Evolutionary conservation across 2,329 filamentous ascomycete genomes (phyloP).

Genomic region (Cordyceps pruinosa): DNA sequence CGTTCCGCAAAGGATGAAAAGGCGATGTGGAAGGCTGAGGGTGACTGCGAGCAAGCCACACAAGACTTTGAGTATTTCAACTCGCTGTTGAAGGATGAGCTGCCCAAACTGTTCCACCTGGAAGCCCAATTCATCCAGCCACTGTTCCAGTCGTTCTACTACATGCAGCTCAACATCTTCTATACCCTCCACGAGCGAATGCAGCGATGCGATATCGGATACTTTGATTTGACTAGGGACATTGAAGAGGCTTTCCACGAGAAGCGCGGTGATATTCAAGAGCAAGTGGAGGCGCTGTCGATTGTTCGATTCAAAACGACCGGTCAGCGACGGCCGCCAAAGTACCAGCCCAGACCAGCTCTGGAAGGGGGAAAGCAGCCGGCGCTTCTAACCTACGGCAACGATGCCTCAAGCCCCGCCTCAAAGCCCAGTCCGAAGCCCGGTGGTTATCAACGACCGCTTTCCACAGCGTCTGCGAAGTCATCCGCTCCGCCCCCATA

Average conservation of each 20-base stretch:
- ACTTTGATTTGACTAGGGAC: slow-evolving; percentile 87
- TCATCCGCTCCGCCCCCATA: slow-evolving; percentile 64
- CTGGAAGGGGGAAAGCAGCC: slow-evolving; percentile 42
- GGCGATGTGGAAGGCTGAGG: slow-evolving; percentile 91
- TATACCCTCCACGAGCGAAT: slow-evolving; percentile 98
- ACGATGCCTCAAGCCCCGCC: slow-evolving; percentile 21
- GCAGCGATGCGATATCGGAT: slow-evolving; percentile 94
- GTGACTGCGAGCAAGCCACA: slow-evolving; percentile 81
- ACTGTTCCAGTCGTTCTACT: slow-evolving; percentile 98
- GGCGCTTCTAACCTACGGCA: slow-evolving; percentile 45
- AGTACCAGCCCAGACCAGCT: slow-evolving; percentile 48
- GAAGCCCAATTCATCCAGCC: slow-evolving; percentile 94
- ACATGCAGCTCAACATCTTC: slow-evolving; percentile 99
- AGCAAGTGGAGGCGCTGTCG: slow-evolving; percentile 71
- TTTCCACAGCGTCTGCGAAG: slow-evolving; percentile 38
- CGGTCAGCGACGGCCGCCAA: slow-evolving; percentile 56
- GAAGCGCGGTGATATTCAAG: slow-evolving; percentile 84
- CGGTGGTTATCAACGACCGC: slow-evolving; percentile 29
- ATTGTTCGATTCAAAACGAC: slow-evolving; percentile 92
- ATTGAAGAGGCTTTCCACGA: slow-evolving; percentile 85
- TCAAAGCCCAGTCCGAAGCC: slow-evolving; percentile 19
- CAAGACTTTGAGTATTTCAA: slow-evolving; percentile 99
- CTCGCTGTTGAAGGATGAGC: slow-evolving; percentile 89
- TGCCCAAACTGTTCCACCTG: slow-evolving; percentile 82
- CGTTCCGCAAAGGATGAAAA: slow-evolving; percentile 96